Evolutionary conservation across 306 rosid species (phyloP).

Genomic region (Rosa lucieae): DNA sequence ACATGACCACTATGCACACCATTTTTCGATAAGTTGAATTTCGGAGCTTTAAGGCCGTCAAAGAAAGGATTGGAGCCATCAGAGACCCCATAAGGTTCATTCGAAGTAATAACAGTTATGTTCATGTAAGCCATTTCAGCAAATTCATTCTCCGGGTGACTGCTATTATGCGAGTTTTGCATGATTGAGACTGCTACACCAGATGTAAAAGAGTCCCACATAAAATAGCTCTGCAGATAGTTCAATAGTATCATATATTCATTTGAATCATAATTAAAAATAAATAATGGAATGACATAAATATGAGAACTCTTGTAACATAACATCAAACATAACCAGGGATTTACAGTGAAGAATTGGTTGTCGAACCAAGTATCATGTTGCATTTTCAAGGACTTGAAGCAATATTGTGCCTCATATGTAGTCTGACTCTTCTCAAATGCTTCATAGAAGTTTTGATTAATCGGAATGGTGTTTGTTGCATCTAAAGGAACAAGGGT

Average conservation of each 20-base stretch:
- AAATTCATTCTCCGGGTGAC: constrained; percentile 69
- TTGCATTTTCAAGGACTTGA: constrained; percentile 76
- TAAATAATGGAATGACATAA: background rate
- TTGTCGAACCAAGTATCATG: constrained; percentile 77
- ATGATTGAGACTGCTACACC: constrained; percentile 83
- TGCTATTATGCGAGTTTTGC: constrained; percentile 46
- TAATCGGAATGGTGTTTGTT: constrained; percentile 79
- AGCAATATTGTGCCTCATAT: constrained; percentile 72
- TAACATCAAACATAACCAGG: background rate
- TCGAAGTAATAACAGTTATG: constrained; percentile 83
- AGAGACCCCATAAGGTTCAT: constrained; percentile 70
- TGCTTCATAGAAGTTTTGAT: constrained; percentile 51
- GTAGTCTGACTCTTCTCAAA: constrained; percentile 67
- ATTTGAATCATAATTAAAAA: constrained; percentile 10
- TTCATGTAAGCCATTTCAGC: constrained; percentile 85
- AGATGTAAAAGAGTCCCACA: constrained; percentile 90
- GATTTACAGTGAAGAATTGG: constrained; percentile 61
- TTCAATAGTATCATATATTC: constrained; percentile 16
- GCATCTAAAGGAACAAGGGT: constrained; percentile 96
- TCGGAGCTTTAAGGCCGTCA: constrained; percentile 53
- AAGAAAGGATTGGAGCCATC: constrained; percentile 91
- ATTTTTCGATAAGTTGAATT: constrained; percentile 54
- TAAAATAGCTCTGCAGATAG: constrained; percentile 68
- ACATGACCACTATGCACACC: constrained; percentile 95
- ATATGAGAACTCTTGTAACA: background rate